phyloP scores from a whole-genome alignment of 179 eudicot genomes.

The Beta corolliflora region DNA sequence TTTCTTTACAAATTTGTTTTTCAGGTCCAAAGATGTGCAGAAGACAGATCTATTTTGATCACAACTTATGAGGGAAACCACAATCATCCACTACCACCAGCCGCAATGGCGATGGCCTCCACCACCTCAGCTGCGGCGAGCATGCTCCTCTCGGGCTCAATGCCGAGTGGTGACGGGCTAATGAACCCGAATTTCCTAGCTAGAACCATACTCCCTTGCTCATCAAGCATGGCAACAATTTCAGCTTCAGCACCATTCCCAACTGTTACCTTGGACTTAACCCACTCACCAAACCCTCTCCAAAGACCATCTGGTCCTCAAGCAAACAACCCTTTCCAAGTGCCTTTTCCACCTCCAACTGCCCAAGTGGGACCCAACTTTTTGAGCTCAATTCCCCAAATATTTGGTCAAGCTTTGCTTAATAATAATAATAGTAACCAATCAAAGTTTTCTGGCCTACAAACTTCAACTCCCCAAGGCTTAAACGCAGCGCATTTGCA shows the following conservation, averaged over 20 bases:
- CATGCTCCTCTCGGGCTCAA: constrained; percentile 88
- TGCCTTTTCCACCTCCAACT: constrained; percentile 34
- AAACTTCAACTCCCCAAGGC: constrained; percentile 40
- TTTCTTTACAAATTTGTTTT: not conserved
- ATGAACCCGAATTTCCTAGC: constrained; percentile 83
- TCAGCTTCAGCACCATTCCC: constrained; percentile 98
- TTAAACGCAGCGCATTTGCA: constrained; percentile 26
- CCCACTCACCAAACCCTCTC: constrained; percentile 56
- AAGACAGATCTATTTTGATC: constrained; percentile 70
- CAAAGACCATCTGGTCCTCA: constrained; percentile 37
- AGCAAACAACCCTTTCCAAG: constrained; percentile 42
- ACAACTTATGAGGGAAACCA: constrained; percentile 97
- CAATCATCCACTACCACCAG: constrained; percentile 91
- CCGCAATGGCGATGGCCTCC: constrained; percentile 93
- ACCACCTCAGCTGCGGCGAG: constrained; percentile 89
- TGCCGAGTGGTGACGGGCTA: constrained; percentile 69
- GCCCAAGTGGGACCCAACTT: constrained; percentile 34
- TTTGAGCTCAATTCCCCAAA: constrained; percentile 40
- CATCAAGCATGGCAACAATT: constrained; percentile 85
- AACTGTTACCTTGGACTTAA: constrained; percentile 86
- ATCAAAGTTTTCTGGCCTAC: constrained; percentile 75
- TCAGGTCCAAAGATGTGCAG: constrained; percentile 93
- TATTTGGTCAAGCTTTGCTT: constrained; percentile 42
- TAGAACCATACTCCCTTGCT: constrained; percentile 71
- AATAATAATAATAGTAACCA: constrained; percentile 33